phyloP scores from a whole-genome alignment of 805 yeast species.

The Yarrowia sp. region DNA sequence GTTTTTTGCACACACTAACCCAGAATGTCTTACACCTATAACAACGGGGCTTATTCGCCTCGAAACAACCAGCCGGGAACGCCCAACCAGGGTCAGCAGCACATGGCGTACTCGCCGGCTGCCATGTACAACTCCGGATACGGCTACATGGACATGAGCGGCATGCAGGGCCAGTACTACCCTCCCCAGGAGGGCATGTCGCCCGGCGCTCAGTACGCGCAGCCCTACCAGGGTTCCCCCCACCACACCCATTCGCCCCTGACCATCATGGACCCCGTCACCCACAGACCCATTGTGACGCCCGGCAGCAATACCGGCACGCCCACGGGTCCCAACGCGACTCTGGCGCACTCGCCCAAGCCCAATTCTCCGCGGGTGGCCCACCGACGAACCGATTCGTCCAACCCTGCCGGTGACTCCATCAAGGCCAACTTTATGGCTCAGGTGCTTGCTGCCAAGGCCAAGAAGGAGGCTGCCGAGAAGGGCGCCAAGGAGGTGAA shows the following conservation, averaged over 20 bases:
- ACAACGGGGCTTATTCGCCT: constrained; percentile 35
- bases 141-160: constrained; percentile 31
- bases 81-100: constrained; percentile 38
- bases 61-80: constrained; percentile 39
- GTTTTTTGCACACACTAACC: constrained; percentile 27
- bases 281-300: constrained; percentile 44
- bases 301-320: constrained; percentile 27
- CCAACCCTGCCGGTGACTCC: constrained; percentile 35
- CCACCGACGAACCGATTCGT: constrained; percentile 36
- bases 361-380: constrained; percentile 23
- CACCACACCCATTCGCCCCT: constrained; percentile 43
- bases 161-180: constrained; percentile 21
- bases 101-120: constrained; percentile 38
- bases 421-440: constrained; percentile 36
- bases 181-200: constrained; percentile 35
- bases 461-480: constrained; percentile 37
- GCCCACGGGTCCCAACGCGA: constrained; percentile 30
- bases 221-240: constrained; percentile 28
- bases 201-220: constrained; percentile 29
- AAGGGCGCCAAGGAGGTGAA: constrained; percentile 34
- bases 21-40: constrained; percentile 38
- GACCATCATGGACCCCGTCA: constrained; percentile 45
- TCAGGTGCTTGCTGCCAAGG: constrained; percentile 35
- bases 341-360: constrained; percentile 33
- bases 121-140: constrained; percentile 35